phyloP scores from a whole-genome alignment of 2,329 filamentous ascomycete genomes.

The Incumbomyces lentus region DNA sequence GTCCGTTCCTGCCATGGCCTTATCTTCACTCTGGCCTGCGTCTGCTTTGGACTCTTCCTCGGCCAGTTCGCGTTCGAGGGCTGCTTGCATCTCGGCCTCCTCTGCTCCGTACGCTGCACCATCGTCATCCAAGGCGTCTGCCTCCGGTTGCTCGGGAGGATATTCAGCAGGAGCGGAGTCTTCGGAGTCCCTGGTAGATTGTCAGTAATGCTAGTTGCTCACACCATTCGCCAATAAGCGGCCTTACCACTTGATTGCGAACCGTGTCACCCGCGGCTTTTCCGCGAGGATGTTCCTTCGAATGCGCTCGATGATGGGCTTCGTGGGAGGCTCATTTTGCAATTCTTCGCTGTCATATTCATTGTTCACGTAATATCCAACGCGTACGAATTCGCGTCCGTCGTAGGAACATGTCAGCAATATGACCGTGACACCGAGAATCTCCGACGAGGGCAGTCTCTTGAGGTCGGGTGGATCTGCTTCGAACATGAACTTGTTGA shows the following conservation, averaged over 20 bases:
- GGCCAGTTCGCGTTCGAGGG: conserved; percentile 43
- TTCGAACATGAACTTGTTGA: conserved; percentile 98
- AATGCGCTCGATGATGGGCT: conserved; percentile 87
- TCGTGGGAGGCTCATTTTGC: conserved; percentile 76
- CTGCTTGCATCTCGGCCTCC: conserved; percentile 65
- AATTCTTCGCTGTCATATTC: conserved; percentile 93
- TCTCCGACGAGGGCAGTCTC: conserved; percentile 87
- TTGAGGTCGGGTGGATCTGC: conserved; percentile 83
- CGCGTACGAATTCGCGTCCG: conserved; percentile 88
- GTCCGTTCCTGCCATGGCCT: conserved; percentile 65
- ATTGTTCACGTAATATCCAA: conserved; percentile 99
- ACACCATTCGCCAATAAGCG: background rate
- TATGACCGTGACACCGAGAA: conserved; percentile 93
- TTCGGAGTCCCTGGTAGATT: conserved; percentile 72
- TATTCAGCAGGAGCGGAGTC: conserved; percentile 92
- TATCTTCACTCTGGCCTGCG: conserved; percentile 47
- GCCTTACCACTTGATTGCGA: conserved; percentile 95
- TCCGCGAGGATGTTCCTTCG: conserved; percentile 86
- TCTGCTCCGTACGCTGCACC: conserved; percentile 80
- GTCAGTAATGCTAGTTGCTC: conserved; percentile 4
- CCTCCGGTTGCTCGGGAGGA: conserved; percentile 94
- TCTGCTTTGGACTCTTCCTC: conserved; percentile 34
- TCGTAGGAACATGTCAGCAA: conserved; percentile 95
- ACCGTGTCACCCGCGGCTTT: conserved; percentile 93
- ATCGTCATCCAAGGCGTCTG: conserved; percentile 75